Conservation (phyloP, 139 green algal species). For the Chlorella sp. region DNA sequence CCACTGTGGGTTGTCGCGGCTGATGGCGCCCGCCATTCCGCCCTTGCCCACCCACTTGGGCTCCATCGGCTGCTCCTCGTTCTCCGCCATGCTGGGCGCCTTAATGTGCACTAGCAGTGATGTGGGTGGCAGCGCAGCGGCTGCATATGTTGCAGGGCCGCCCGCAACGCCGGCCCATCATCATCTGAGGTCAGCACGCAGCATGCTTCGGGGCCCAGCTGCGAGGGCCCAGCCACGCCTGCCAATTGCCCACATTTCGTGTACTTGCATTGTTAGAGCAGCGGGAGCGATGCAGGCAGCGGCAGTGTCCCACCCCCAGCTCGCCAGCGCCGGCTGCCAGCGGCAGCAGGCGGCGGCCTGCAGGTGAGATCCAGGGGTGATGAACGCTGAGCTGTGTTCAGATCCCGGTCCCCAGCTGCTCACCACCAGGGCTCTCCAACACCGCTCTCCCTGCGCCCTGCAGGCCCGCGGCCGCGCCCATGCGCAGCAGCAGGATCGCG, state of each 20-base stretch:
- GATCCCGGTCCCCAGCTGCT: not conserved
- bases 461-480: not conserved
- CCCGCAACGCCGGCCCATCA: no score
- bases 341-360: not conserved
- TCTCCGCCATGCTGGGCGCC: not conserved
- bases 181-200: no score
- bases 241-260: no score
- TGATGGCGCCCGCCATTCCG: not conserved
- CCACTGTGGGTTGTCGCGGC: constrained; percentile 17
- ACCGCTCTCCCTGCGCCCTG: not conserved
- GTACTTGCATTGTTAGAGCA: no score
- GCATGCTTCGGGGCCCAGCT: no score
- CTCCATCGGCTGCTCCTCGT: not conserved
- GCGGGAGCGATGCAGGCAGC: no score
- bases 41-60: not conserved
- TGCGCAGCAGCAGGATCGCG: not conserved
- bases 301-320: no score
- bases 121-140: not conserved
- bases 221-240: no score
- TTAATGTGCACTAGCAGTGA: not conserved
- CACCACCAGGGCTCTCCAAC: not conserved
- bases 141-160: no score
- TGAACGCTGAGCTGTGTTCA: not conserved
- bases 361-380: not conserved
- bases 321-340: no score